These are phyloP conservation scores for Kazachstania sp. DNA, from an alignment of 1,139 yeast species.

Conservation along the genomic window DNA sequence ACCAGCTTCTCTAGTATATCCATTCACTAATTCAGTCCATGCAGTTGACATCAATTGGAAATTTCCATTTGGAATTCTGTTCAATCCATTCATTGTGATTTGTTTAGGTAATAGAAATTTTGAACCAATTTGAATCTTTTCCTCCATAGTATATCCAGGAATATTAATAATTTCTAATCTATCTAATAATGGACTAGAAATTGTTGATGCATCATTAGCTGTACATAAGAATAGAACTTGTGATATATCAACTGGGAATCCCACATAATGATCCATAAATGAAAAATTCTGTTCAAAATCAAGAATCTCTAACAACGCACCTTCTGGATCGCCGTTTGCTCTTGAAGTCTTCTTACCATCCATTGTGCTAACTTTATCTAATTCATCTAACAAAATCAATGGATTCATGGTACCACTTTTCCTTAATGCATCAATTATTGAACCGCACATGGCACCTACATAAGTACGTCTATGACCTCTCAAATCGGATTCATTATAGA, in stretches of 20 bases:
- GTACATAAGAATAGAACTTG: slow-evolving; percentile 93
- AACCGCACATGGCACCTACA: slow-evolving; percentile 93
- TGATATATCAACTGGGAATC: slow-evolving; percentile 88
- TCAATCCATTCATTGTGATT: slow-evolving; percentile 69
- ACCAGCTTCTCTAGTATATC: slow-evolving; percentile 92
- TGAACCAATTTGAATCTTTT: slow-evolving; percentile 86
- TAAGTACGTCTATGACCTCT: slow-evolving; percentile 96
- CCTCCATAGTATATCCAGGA: slow-evolving; percentile 88
- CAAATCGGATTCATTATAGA: slow-evolving; percentile 91
- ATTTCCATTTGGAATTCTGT: slow-evolving; percentile 47
- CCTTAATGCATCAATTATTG: slow-evolving; percentile 79
- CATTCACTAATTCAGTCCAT: slow-evolving; percentile 59
- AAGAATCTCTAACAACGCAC: slow-evolving; percentile 85
- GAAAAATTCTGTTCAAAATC: slow-evolving; percentile 93
- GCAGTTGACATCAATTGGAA: slow-evolving; percentile 55
- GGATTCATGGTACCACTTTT: slow-evolving; percentile 89
- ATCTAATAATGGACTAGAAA: slow-evolving; percentile 87
- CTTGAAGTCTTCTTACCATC: slow-evolving; percentile 43
- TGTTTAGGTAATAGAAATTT: slow-evolving; percentile 82
- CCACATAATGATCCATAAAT: slow-evolving; percentile 86
- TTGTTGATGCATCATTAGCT: slow-evolving; percentile 83
- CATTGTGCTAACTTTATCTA: slow-evolving; percentile 63
- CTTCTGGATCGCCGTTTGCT: slow-evolving; percentile 82
- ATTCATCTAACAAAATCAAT: slow-evolving; percentile 84
- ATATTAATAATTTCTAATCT: slow-evolving; percentile 96